Evolutionary conservation across 495 filamentous ascomycete species (phyloP), one percentile per base, ranked within the genome.

Genomic region (Penicillium samsonianum): DNA sequence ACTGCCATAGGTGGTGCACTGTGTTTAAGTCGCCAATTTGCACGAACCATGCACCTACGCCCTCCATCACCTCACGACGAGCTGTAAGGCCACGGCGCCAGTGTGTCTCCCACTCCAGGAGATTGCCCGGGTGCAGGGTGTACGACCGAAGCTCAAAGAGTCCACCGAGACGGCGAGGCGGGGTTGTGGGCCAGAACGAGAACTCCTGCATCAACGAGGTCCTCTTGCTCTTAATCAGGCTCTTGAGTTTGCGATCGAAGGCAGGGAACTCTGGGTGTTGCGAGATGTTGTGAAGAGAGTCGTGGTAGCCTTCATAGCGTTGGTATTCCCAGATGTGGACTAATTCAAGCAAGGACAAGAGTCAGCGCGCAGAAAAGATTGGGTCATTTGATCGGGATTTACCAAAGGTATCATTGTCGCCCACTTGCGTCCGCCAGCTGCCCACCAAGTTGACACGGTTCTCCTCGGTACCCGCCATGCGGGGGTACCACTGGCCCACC

Each of bases 241-340:
- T 78, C 66, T 91, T 90, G 40, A 98, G 86, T 70, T 91, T 88
- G 44, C 72, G 72, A 72, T 96, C 90, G 67, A 96, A 97, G 11
- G 84, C 86, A 51, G 82, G 75, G 78, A 88, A 97, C 5, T 91
- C 88, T 43, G 90, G 89, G 61, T 94, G 88, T 43, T 80, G 72
- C 48, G 87, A 82, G 61, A 97, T 93, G 53, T 81, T 84, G 77
- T 96, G 84, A 23, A 97, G 80, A 14, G 94, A 97, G 42, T 88
- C 85, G 68, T 98, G 95, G 70, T 96, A 98, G 59, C 94, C 94
- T 58, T 92, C 85, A 73, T 97, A 98, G 64, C 91, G 88, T 72
- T 98, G 91, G 74, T 98, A 98, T 75, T 98, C 94, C 94, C 94
- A 98, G 71, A 98, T 98, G 73, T 98, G 94, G 28, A 98, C 94